Evolutionary conservation across 2,329 filamentous ascomycete genomes (phyloP).

Genomic region (Neonectria ditissima): DNA sequence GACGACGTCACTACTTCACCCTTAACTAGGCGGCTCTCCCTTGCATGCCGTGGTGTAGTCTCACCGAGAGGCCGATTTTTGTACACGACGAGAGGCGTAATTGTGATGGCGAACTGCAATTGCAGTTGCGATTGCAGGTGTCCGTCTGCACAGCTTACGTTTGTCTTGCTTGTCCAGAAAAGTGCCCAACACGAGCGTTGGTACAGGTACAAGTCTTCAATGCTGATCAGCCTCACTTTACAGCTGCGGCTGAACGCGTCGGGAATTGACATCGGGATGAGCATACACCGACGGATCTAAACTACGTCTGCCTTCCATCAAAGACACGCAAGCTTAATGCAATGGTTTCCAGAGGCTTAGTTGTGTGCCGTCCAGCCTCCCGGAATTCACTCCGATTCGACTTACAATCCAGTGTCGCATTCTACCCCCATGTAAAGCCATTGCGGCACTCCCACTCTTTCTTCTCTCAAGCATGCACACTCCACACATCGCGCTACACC

Average conservation of each 20-base stretch:
- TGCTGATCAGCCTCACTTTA: background rate
- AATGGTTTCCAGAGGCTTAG: slow-evolving; percentile 1
- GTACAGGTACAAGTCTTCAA: background rate
- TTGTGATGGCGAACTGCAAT: background rate
- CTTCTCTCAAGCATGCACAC: no score
- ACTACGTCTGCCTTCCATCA: background rate
- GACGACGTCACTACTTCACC: slow-evolving; percentile 20
- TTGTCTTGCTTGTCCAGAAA: background rate
- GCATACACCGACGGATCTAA: background rate
- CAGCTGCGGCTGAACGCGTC: background rate
- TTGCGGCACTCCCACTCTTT: background rate
- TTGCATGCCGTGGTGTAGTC: slow-evolving; percentile 7
- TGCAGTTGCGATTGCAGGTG: background rate
- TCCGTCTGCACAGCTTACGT: background rate
- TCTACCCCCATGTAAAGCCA: background rate
- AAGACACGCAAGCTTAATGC: background rate
- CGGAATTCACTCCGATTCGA: background rate
- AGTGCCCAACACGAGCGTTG: background rate
- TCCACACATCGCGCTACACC: no score
- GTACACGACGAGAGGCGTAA: background rate
- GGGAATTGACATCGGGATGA: background rate
- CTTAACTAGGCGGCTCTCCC: slow-evolving; percentile 13
- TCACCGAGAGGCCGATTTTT: background rate
- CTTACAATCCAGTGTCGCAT: slow-evolving; percentile 6
- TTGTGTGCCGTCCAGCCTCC: background rate